Evolutionary conservation across 352 stramenopile genomes (phyloP).

Genomic region (Phytophthora ohioensis): DNA sequence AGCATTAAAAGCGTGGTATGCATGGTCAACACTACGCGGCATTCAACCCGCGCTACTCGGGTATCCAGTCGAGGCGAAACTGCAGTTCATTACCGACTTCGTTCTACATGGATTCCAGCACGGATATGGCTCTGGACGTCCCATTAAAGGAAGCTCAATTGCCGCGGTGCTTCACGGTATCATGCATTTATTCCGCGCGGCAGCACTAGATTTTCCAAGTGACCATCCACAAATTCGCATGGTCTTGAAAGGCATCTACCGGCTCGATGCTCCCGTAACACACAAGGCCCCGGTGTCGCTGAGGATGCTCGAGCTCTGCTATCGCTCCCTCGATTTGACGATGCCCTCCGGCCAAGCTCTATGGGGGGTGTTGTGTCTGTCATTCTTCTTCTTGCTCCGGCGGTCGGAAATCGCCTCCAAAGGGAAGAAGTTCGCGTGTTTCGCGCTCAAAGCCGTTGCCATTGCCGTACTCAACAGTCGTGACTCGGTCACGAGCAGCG

Average conservation of each 20-base stretch:
- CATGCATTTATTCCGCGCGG: conserved; percentile 13
- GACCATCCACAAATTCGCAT: conserved; percentile 29
- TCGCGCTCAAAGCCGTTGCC: conserved; percentile 4
- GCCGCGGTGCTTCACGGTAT: not conserved
- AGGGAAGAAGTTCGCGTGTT: conserved; percentile 11
- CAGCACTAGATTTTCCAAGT: conserved; percentile 1
- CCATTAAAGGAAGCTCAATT: not conserved
- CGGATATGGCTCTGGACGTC: not conserved
- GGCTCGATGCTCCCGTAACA: conserved; percentile 4
- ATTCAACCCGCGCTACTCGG: not conserved
- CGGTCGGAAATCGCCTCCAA: conserved; percentile 15
- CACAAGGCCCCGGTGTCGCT: conserved; percentile 6
- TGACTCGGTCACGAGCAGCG: not conserved
- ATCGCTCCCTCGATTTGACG: not conserved
- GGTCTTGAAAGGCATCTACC: conserved; percentile 8
- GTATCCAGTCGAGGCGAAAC: not conserved
- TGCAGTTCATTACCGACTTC: conserved; percentile 16
- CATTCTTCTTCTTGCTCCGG: conserved; percentile 28
- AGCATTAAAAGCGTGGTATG: not conserved
- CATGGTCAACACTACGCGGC: not conserved
- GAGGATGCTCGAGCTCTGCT: conserved; percentile 1
- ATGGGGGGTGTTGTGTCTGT: conserved; percentile 19
- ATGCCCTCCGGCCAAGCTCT: conserved; percentile 17
- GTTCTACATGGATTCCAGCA: conserved; percentile 16
- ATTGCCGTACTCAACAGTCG: not conserved